phyloP scores from a whole-genome alignment of 176 grass and related monocot genomes.

The Ensete ventricosum region DNA sequence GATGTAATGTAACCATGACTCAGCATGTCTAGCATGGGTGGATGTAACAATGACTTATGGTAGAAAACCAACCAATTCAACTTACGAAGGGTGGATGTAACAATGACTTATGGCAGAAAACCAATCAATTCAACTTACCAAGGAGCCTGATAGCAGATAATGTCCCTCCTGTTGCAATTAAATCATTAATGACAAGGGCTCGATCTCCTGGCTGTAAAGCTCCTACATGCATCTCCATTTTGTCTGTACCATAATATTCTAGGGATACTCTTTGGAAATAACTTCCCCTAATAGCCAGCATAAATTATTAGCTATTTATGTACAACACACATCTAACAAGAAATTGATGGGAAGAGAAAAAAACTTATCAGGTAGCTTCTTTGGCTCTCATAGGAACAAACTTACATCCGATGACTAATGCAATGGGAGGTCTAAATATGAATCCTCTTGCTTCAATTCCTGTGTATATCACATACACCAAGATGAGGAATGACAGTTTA shows the following conservation, averaged over 20 bases:
- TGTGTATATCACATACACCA: slow-evolving; percentile 13
- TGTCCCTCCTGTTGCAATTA: slow-evolving; percentile 89
- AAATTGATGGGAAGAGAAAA: background rate
- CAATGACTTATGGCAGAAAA: background rate
- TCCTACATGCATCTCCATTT: slow-evolving; percentile 94
- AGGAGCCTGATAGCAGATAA: slow-evolving; percentile 68
- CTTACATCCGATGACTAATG: slow-evolving; percentile 88
- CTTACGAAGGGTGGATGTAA: no score
- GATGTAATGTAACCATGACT: background rate
- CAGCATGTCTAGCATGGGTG: no score
- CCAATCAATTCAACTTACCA: slow-evolving; percentile 30
- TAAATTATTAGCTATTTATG: slow-evolving; percentile 23
- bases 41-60: background rate
- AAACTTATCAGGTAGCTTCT: slow-evolving; percentile 75
- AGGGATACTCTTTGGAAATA: slow-evolving; percentile 78
- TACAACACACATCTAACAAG: background rate
- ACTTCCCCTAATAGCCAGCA: slow-evolving; percentile 60
- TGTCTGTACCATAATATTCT: slow-evolving; percentile 91
- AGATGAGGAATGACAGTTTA: background rate
- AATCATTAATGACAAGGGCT: slow-evolving; percentile 72
- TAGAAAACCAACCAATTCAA: no score
- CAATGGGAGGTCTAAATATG: slow-evolving; percentile 90
- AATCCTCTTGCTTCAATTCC: slow-evolving; percentile 98
- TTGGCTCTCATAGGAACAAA: slow-evolving; percentile 95
- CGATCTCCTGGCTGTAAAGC: slow-evolving; percentile 56